Conservation (phyloP, 2,329 filamentous ascomycete genomes). For the Phaeophleospora eucalypticola region DNA sequence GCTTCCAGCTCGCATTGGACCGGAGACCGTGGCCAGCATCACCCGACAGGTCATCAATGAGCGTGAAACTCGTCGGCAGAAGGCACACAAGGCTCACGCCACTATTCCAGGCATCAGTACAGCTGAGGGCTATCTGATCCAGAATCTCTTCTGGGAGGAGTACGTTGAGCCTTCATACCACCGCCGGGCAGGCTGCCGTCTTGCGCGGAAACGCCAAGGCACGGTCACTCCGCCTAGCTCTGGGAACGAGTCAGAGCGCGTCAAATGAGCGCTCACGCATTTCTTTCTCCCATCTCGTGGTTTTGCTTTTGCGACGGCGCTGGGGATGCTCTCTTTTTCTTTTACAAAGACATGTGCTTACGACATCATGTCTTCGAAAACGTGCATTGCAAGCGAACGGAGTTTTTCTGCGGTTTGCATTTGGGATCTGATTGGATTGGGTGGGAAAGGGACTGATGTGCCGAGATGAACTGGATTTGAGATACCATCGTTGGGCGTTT, state of each 20-base stretch:
- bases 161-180: slow-evolving; percentile 35
- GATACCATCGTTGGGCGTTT: not conserved
- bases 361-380: not conserved
- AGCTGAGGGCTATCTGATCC: slow-evolving; percentile 11
- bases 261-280: slow-evolving; percentile 5
- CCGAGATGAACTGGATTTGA: not conserved
- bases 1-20: slow-evolving; percentile 46
- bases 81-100: slow-evolving; percentile 22
- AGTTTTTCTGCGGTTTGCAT: not conserved
- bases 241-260: slow-evolving; percentile 21
- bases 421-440: not conserved
- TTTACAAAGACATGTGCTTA: not conserved
- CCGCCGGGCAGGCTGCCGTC: slow-evolving; percentile 36
- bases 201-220: slow-evolving; percentile 28
- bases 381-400: not conserved
- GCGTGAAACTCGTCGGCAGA: slow-evolving; percentile 37
- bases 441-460: too few relatives aligned
- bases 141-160: slow-evolving; percentile 34
- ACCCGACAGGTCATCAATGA: slow-evolving; percentile 42
- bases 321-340: not conserved
- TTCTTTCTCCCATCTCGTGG: not conserved
- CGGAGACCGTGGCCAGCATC: slow-evolving; percentile 36
- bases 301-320: not conserved
- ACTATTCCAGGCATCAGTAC: slow-evolving; percentile 2
- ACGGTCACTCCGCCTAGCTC: slow-evolving; percentile 31